phyloP scores from a whole-genome alignment of 2,329 filamentous ascomycete species.

The Fragosphaeria purpurea region DNA sequence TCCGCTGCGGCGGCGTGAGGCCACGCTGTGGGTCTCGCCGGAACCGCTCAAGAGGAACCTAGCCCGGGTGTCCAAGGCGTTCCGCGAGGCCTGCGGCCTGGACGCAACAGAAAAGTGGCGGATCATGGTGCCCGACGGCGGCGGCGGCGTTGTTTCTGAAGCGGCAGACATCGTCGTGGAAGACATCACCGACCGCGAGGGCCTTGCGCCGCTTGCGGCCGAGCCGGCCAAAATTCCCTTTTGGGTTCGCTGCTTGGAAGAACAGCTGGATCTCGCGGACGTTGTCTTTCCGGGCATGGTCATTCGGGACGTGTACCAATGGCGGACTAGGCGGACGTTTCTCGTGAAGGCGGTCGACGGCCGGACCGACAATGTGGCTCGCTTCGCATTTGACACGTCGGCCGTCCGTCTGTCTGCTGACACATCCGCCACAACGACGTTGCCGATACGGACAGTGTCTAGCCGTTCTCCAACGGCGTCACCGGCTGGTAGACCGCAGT shows the following conservation, averaged over 20 bases:
- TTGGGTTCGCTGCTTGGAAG: slow-evolving; percentile 28
- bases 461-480: slow-evolving; percentile 3
- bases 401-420: slow-evolving; percentile 27
- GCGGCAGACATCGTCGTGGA: slow-evolving; percentile 50
- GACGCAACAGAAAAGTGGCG: slow-evolving; percentile 57
- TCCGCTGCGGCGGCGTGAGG: slow-evolving; percentile 8
- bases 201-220: slow-evolving; percentile 14
- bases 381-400: slow-evolving; percentile 25
- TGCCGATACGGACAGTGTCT: background rate
- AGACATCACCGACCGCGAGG: slow-evolving; percentile 39
- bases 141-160: slow-evolving; percentile 34
- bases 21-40: slow-evolving; percentile 6
- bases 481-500: slow-evolving; percentile 10
- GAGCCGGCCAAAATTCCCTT: slow-evolving; percentile 19
- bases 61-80: slow-evolving; percentile 56
- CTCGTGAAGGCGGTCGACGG: slow-evolving; percentile 46
- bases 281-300: slow-evolving; percentile 59
- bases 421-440: slow-evolving; percentile 13
- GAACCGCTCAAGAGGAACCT: slow-evolving; percentile 17
- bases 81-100: slow-evolving; percentile 63
- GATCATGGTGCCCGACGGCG: slow-evolving; percentile 40
- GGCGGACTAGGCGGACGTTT: slow-evolving; percentile 51
- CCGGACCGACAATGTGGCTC: slow-evolving; percentile 32
- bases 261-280: slow-evolving; percentile 39
- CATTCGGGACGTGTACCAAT: slow-evolving; percentile 53